Conservation (phyloP, 2,329 filamentous ascomycete genomes). For the Juglanconis juglandina region DNA sequence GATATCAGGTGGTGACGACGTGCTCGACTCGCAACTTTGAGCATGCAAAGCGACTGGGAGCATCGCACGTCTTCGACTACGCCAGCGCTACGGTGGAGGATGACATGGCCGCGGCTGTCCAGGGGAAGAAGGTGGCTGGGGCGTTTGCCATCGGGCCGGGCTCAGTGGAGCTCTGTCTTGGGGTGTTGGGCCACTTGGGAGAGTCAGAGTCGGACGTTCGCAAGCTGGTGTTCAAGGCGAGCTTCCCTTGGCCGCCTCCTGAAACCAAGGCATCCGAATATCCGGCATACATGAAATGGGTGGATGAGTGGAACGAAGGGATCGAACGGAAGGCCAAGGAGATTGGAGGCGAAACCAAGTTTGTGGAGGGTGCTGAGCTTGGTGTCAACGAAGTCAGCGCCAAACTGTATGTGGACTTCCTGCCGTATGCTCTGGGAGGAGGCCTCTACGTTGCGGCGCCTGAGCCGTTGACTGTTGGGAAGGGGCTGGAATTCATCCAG, state of each 20-base stretch:
- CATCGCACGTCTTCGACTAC: conserved; percentile 41
- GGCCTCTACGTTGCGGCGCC: conserved; percentile 25
- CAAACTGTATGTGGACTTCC: conserved; percentile 23
- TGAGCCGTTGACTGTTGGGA: conserved; percentile 24
- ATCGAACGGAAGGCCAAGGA: conserved; percentile 5
- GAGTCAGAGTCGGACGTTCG: background rate
- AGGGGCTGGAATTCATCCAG: conserved; percentile 28
- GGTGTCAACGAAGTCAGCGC: conserved; percentile 20
- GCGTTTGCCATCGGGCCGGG: conserved; percentile 20
- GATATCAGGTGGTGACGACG: conserved; percentile 41
- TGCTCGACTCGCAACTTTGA: conserved; percentile 38
- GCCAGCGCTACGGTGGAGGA: conserved; percentile 24
- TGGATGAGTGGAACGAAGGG: conserved; percentile 10
- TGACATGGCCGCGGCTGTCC: conserved; percentile 26
- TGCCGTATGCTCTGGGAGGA: conserved; percentile 25
- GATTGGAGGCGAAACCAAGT: conserved; percentile 18
- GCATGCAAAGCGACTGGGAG: conserved; percentile 37
- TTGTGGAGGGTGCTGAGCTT: conserved; percentile 22
- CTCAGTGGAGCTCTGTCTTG: conserved; percentile 19
- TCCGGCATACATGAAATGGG: conserved; percentile 1
- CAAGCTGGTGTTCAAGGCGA: conserved; percentile 15
- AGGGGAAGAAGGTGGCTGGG: conserved; percentile 21
- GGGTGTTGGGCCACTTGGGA: conserved; percentile 14
- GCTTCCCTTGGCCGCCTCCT: no score
- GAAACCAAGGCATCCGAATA: conserved; percentile 8